phyloP scores from a whole-genome alignment of 129 eudicot genomes.

The Lactuca saligna region DNA sequence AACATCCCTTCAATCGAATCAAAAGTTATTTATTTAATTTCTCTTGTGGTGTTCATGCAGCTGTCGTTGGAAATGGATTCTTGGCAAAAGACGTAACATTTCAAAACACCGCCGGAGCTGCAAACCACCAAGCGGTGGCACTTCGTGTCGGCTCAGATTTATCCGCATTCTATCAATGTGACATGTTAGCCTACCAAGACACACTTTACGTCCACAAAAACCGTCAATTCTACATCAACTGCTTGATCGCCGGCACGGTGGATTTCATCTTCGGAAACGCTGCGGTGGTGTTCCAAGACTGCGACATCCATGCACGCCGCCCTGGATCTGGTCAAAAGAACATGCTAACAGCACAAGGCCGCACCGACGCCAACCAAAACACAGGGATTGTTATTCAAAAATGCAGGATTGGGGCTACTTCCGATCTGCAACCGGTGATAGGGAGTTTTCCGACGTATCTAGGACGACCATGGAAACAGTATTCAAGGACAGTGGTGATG shows the following conservation, averaged over 20 bases:
- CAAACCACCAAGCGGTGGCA: slow-evolving; percentile 97
- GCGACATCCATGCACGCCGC: slow-evolving; percentile 84
- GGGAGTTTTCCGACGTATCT: slow-evolving; percentile 59
- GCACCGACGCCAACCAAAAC: slow-evolving; percentile 84
- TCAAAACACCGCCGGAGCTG: slow-evolving; percentile 85
- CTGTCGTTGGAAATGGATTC: slow-evolving; percentile 69
- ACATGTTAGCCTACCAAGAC: slow-evolving; percentile 81
- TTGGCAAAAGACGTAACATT: slow-evolving; percentile 75
- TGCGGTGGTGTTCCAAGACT: slow-evolving; percentile 67
- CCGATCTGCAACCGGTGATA: slow-evolving; percentile 60
- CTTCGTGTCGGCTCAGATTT: slow-evolving; percentile 78
- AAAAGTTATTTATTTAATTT: neutral
- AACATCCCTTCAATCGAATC: no score
- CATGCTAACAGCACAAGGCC: slow-evolving; percentile 88
- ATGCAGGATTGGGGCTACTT: slow-evolving; percentile 65
- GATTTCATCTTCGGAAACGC: slow-evolving; percentile 90
- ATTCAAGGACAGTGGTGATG: slow-evolving; percentile 73
- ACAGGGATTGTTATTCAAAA: slow-evolving; percentile 84
- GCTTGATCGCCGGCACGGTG: slow-evolving; percentile 68
- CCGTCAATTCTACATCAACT: slow-evolving; percentile 74
- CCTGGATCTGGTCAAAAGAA: slow-evolving; percentile 60
- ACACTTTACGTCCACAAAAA: slow-evolving; percentile 83
- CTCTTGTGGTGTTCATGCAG: slow-evolving; percentile 33
- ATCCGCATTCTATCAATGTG: slow-evolving; percentile 77
- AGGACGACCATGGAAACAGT: slow-evolving; percentile 87